Base-by-base conservation (phyloP, 2,329 filamentous ascomycete species). In the Arthrobotrys pseudoclavata region DNA sequence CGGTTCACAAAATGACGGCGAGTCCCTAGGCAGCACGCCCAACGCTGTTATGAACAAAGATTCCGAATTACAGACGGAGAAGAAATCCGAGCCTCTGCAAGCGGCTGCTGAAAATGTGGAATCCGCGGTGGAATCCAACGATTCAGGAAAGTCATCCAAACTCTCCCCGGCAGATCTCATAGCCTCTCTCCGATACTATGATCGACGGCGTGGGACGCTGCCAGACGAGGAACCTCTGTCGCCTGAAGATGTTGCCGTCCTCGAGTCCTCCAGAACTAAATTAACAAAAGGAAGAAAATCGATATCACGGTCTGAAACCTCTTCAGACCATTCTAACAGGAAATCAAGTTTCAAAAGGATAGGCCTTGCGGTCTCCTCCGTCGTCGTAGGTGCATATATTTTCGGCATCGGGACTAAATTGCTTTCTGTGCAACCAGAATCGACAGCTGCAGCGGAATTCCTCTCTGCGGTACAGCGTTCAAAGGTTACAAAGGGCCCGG, bases 211-310 rank as follows among this genome's bases (percentile, higher is more conserved):
- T 22, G 74, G 74, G 15, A 37, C 31, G 3, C 34, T 78, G 15
- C 74, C 74, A 37, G 74, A 78, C 18, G 74, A 78, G 47, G 74
- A 78, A 63, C 74, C 72, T 9, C 60, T 76, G 12, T 76, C 72
- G 5, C 20, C 72, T 0, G 48, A 69, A 47, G 72, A 76, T 20
- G 34, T 76, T 42, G 72, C 72, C 20, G 18, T 55, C 55, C 60
- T 76, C 2, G 66, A 76, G 26, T 67, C 72, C 7, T 31, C 48
- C 3, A 53, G 64, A n/a, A 37, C 13, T 5, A 68, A 75, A 74
- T 15, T 31, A 47, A 50, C 34, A 22, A 26, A 26, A 24, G 50
- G 45, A 2, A 48, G 2, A 53, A 60, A 31, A 34, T n/a, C 24
- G 5, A 31, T 20, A n/a, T 69, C 68, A 47, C 52, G 26, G 18